Evolutionary conservation across 495 filamentous ascomycete genomes (phyloP).

Genomic region (Trypethelium eluteriae): DNA sequence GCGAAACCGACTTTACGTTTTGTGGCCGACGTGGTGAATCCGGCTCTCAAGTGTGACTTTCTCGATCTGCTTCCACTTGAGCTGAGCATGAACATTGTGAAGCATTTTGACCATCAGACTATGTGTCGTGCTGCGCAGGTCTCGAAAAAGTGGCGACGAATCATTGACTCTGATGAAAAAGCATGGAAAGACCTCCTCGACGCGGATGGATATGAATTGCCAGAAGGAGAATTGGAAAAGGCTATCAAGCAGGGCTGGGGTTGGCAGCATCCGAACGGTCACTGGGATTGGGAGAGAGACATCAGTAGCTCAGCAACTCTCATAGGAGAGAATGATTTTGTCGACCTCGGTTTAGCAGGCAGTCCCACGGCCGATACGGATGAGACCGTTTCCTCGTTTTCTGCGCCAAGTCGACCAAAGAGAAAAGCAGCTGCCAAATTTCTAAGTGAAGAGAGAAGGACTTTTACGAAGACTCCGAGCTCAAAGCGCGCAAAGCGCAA

Average conservation of each 20-base stretch:
- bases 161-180: slow-evolving; percentile 85
- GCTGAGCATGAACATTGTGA: slow-evolving; percentile 77
- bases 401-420: slow-evolving; percentile 38
- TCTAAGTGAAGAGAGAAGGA: slow-evolving; percentile 44
- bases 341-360: slow-evolving; percentile 6
- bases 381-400: slow-evolving; percentile 14
- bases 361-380: slow-evolving; percentile 21
- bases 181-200: slow-evolving; percentile 94
- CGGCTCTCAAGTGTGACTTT: slow-evolving; percentile 93
- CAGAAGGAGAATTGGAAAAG: slow-evolving; percentile 73
- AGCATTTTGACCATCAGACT: slow-evolving; percentile 77
- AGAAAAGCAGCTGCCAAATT: slow-evolving; percentile 39
- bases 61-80: slow-evolving; percentile 74
- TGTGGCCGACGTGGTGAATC: slow-evolving; percentile 87
- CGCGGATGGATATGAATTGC: slow-evolving; percentile 66
- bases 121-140: slow-evolving; percentile 90
- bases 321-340: neutral
- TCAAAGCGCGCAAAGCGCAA: slow-evolving; percentile 35
- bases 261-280: slow-evolving; percentile 78
- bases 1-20: slow-evolving; percentile 83
- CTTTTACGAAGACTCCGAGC: slow-evolving; percentile 23
- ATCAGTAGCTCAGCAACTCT: slow-evolving; percentile 37
- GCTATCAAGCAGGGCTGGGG: slow-evolving; percentile 95
- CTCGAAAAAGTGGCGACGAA: slow-evolving; percentile 84
- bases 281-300: slow-evolving; percentile 64